Evolutionary conservation across 2,329 filamentous ascomycete genomes (phyloP).

Genomic region (Fusarium goolgardi): DNA sequence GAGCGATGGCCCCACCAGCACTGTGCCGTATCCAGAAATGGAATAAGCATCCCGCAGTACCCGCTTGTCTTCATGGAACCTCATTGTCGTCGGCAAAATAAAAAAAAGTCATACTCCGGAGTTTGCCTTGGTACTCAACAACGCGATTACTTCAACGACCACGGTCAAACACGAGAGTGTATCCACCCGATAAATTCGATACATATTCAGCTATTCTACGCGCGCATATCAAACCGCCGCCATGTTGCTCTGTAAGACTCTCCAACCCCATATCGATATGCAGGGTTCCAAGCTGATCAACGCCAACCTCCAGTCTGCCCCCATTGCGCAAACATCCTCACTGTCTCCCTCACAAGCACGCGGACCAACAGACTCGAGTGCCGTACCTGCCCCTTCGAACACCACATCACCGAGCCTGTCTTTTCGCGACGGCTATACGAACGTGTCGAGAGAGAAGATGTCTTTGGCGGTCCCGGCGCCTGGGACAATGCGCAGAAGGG

Average conservation of each 20-base stretch:
- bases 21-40: conserved; percentile 1
- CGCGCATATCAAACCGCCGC: conserved; percentile 40
- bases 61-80: neutral
- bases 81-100: conserved; percentile 3
- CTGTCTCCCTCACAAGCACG: conserved; percentile 70
- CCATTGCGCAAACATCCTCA: conserved; percentile 85
- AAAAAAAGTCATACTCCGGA: conserved; percentile 17
- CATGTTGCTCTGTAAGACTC: conserved; percentile 74
- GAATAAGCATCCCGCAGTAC: conserved; percentile 2
- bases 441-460: conserved; percentile 87
- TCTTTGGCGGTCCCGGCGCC: conserved; percentile 87
- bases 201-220: neutral
- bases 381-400: conserved; percentile 93
- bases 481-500: conserved; percentile 94
- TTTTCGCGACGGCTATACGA: conserved; percentile 87
- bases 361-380: conserved; percentile 89
- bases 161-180: neutral
- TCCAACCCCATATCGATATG: conserved; percentile 7
- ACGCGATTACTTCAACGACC: neutral
- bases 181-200: neutral
- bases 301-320: conserved; percentile 74
- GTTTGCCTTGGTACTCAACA: conserved; percentile 1
- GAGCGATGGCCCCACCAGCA: conserved; percentile 33
- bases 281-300: conserved; percentile 20
- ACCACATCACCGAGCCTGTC: conserved; percentile 80